Evolutionary conservation across 139 green algal species (phyloP).

Genomic region (Tetraselmis chui): DNA sequence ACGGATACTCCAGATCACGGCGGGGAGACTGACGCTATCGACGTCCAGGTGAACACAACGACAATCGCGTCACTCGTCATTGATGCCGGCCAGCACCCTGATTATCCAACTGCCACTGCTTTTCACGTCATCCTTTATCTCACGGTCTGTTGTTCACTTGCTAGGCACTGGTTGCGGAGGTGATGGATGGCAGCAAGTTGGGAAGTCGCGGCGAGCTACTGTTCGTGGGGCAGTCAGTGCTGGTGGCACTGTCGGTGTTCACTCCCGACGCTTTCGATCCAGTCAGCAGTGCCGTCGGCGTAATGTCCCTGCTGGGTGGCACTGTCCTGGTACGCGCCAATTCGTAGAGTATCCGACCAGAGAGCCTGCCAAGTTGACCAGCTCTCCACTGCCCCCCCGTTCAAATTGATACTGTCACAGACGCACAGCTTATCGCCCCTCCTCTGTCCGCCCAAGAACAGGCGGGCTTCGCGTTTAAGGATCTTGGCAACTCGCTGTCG

Average conservation of each 20-base stretch:
- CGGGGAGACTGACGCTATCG: no score
- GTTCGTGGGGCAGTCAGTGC: slow-evolving; percentile 5
- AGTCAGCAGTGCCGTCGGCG: neutral
- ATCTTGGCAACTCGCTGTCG: slow-evolving; percentile 2
- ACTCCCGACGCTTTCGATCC: neutral
- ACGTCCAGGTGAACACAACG: no score
- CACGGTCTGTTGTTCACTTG: no score
- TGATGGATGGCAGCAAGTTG: neutral
- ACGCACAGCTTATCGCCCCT: neutral
- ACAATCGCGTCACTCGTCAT: no score
- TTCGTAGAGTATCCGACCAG: neutral
- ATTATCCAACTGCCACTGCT: no score
- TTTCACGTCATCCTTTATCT: no score
- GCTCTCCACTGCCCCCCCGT: no score
- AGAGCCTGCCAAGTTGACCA: neutral
- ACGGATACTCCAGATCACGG: no score
- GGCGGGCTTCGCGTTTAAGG: neutral
- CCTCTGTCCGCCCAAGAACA: neutral
- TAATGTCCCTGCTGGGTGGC: neutral
- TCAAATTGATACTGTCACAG: no score
- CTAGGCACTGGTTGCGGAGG: neutral
- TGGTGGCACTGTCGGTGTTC: neutral
- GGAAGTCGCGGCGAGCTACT: neutral
- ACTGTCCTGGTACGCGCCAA: neutral
- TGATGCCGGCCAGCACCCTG: no score